Evolutionary conservation across 2,329 filamentous ascomycete species (phyloP).

Genomic region (Stachybotrys echinatus): DNA sequence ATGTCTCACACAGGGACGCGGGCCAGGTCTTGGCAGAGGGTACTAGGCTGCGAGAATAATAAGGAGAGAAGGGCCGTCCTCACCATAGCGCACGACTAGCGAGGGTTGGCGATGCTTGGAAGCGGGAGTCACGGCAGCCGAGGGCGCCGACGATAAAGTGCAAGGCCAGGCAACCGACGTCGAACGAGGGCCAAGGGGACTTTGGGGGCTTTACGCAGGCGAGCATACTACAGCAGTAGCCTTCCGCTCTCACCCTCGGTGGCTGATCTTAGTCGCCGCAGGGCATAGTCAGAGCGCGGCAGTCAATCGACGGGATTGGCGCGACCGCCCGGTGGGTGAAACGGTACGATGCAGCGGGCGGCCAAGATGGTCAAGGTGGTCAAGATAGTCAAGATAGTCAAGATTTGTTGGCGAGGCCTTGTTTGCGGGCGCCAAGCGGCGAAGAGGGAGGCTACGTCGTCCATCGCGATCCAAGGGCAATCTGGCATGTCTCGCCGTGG

Average conservation of each 20-base stretch:
- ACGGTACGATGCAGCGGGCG: neutral
- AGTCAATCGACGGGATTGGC: neutral
- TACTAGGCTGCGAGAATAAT: neutral
- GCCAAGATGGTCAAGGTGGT: too few species aligned
- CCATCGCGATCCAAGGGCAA: too few species aligned
- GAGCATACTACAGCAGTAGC: neutral
- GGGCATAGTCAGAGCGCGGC: neutral
- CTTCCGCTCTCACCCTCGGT: neutral
- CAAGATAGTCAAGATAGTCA: too few species aligned
- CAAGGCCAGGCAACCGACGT: too few species aligned
- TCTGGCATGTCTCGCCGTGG: too few species aligned
- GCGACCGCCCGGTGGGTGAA: neutral
- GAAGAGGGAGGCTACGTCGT: too few species aligned
- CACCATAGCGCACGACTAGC: neutral
- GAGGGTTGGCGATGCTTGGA: neutral
- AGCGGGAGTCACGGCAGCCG: neutral
- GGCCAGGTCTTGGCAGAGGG: neutral
- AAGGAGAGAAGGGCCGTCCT: neutral
- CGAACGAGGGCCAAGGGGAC: neutral
- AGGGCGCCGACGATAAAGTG: neutral
- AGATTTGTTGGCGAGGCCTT: too few species aligned
- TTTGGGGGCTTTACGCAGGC: too few species aligned
- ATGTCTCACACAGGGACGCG: neutral
- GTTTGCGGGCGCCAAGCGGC: too few species aligned
- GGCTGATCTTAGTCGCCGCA: neutral